Evolutionary conservation across 257 asterid genomes (phyloP), one percentile per base, ranked within the genome.

Genomic region (Solanum medicagineum): DNA sequence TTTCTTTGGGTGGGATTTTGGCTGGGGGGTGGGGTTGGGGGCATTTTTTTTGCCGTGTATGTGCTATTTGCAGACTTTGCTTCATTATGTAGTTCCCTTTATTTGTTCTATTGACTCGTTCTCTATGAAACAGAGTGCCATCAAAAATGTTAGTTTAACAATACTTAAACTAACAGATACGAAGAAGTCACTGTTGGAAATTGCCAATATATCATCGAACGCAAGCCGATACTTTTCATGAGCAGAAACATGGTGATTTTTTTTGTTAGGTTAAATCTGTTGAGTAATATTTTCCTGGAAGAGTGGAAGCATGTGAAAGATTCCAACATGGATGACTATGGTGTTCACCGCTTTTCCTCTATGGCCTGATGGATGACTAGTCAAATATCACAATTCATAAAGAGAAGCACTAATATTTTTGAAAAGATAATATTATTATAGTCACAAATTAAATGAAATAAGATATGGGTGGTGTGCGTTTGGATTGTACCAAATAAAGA

Each of bases 1-100:
- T 55, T 73, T 87, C 73, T 22, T 36, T 86, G 60, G 89, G 84
- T 68, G 51, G n/a, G 42, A 40, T 80, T 86, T 57, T 57, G 65
- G 44, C 15, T 14, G 73, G 12, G 42, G 42, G 80, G 3, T 32
- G 36, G 3, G 36, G 44, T 14, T 26, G 45, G 20, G 45, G 79
- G 57, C 81, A 62, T 54, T 14, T 84, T 84, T 57, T 65, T 19
- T 73, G 62, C 83, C 40, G 24, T n/a, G 83, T 74, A 20, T 47
- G 80, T 81, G 73, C 9, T 40, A 26, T 47, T 44, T 53, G 68
- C 86, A 51, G 84, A 68, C 83, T 54, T 10, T 10, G 65, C 26
- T 79, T 53, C 65, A 79, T 26, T 53, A 5, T 79, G 83, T 79
- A 79, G 45, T 77, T 51, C 19, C 42, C 24, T 51, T 77, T 16